A percentile compares a stretch with the other conserved stretches of the same genome.
These are phyloP conservation scores for Malus sylvestris DNA, from an alignment of 306 rosid species.

Conservation along the genomic window DNA sequence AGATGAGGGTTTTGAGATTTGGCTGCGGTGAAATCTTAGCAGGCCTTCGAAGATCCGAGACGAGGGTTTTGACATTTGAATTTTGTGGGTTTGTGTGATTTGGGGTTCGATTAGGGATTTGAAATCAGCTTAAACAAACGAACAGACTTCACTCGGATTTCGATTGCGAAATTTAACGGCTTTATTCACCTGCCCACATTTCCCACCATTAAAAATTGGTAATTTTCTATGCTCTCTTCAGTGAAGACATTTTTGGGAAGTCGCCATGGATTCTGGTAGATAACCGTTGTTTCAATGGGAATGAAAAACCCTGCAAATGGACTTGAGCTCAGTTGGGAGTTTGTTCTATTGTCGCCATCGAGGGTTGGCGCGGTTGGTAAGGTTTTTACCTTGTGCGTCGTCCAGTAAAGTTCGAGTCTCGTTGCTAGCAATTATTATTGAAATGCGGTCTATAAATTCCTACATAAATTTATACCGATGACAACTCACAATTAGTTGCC, in stretches of 20 bases:
- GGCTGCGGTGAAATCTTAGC: constrained; percentile 32
- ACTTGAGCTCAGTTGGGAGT: neutral
- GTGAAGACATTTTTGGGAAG: neutral
- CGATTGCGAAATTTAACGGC: neutral
- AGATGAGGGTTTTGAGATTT: constrained; percentile 15
- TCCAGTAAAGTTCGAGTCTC: rapidly evolving
- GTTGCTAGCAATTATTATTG: rapidly evolving
- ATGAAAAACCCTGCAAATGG: neutral
- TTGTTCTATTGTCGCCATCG: too few species aligned
- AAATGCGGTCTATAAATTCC: rapidly evolving
- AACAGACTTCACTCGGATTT: neutral
- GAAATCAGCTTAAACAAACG: neutral
- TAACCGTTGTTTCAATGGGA: neutral
- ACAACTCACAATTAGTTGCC: too few species aligned
- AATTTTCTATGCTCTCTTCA: neutral
- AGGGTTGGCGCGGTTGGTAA: too few species aligned
- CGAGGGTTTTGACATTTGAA: constrained; percentile 30
- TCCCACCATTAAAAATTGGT: neutral
- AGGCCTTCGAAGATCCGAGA: constrained; percentile 45
- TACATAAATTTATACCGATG: too few species aligned
- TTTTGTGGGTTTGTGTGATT: neutral
- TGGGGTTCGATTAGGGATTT: neutral
- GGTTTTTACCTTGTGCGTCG: too few species aligned
- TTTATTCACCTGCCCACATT: neutral
- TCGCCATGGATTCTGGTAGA: neutral